Base-by-base conservation (phyloP, 352 stramenopile species). In the Phytophthora sojae region DNA sequence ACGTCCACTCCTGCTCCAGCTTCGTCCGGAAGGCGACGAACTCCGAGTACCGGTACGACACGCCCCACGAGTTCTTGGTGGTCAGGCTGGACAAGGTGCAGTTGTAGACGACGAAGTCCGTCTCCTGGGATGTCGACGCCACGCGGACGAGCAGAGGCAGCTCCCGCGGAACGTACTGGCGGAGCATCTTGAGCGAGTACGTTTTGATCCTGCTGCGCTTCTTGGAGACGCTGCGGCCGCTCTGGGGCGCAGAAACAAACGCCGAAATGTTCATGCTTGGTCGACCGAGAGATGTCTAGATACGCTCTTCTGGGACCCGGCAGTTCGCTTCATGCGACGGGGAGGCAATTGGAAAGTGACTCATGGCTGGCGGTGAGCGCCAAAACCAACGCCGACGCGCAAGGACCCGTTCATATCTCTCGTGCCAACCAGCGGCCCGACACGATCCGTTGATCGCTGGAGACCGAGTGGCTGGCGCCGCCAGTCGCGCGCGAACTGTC, bases 1-100 rank as follows among this genome's bases (percentile, higher is more conserved):
- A 93, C 26, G 85, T 93, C 76, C 77, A 81, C 29, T 78, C 42
- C 12, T 90, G 72, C 17, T 86, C 71, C 51, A 93, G 45, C 26
- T 83, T 75, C 57, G 47, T 61, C 23, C 81, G 83, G 65, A 93
- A 88, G 5, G 73, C 74, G 49, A 75, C 64, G 47, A 93, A 89
- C 73, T 91, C 83, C 29, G 82, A 90, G 70, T 87, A 89, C 9
- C 82, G 83, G 64, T 91, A 89, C 45, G 81, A 77, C 23, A 91
- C 79, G 19, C 54, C 72, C 81, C 83, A 90, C 25, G 66, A 68
- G 47, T 82, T 81, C 61, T 82, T 80, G 56, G 73, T 81, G 6
- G 77, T 64, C 15, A 88, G 50, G 56, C 80, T 88, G 23, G 75
- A 72, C 66, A 90, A 75, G 23, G 66, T 77, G 71, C 71, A 83